Base-by-base conservation (phyloP, 2,329 filamentous ascomycete species). In the Diaporthe caulivora region DNA sequence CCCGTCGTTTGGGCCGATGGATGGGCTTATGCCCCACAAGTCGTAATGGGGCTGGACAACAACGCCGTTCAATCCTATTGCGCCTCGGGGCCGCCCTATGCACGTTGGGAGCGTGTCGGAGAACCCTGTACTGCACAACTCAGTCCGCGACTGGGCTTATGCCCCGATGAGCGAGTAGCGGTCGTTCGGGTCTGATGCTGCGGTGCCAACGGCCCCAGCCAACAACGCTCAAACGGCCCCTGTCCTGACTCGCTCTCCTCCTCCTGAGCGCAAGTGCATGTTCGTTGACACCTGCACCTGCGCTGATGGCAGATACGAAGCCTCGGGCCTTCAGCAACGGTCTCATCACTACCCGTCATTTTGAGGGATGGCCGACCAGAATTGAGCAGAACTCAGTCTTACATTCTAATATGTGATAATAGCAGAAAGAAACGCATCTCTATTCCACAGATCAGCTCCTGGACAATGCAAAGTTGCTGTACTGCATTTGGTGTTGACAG, bases 271-370 rank as follows among this genome's bases (percentile, higher is more conserved):
- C 18, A 80, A 77, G 31, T 92, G 90, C 78, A 88, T 90, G 83
- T 91, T 88, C 76, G 86, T 88, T 21, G 80, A 84, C 1, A 84
- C 88, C 74, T 93, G 91, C 78, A 86, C 89, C 6, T 87, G 34
- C 5, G 9, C 34, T 34, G 34, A 34, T 34, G 34, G 37, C 37
- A 9, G 11, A 13, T 6, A 6, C 37, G 2, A 2, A 13, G 37
- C 7, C 13, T 10, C 37, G 11, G 6, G 37, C 37, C 37, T 40
- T 10, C 37, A 40, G 37, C 37, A 40, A 13, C 37, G 37, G 37
- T 40, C 37, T 13, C 11, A 13, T 40, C 37, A 40, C 37, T 40
- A 40, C 2, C 37, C 37, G 37, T 40, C 34, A 9, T n/a, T n/a
- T n/a, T n/a, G n/a, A n/a, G n/a, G n/a, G n/a, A n/a, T n/a, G n/a